phyloP scores from a whole-genome alignment of 805 yeast species.

The Cyberlindnera bimundalis region DNA sequence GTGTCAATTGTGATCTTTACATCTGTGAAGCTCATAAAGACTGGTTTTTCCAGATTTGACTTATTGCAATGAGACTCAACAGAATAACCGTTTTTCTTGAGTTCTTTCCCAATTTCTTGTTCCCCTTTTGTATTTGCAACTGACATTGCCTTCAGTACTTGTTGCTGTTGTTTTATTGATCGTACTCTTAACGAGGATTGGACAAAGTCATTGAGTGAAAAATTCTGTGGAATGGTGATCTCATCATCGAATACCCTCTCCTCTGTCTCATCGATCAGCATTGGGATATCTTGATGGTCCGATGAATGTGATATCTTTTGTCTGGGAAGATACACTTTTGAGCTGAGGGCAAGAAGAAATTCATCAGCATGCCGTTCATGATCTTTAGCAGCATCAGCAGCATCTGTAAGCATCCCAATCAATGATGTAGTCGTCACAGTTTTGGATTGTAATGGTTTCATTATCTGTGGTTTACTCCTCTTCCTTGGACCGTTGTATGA shows the following conservation, averaged over 20 bases:
- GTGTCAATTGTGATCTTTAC: conserved; percentile 7
- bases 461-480: background rate
- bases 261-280: conserved; percentile 7
- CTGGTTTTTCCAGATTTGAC: background rate
- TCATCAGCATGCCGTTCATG: conserved; percentile 9
- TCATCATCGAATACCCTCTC: conserved; percentile 7
- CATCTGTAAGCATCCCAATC: conserved; percentile 8
- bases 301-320: background rate
- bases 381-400: conserved; percentile 1
- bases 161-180: conserved; percentile 5
- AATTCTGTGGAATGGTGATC: conserved; percentile 7
- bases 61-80: background rate
- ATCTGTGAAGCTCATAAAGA: conserved; percentile 2
- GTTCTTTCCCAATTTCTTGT: background rate
- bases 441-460: background rate
- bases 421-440: conserved; percentile 5
- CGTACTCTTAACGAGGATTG: conserved; percentile 12
- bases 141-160: conserved; percentile 2
- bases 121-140: background rate
- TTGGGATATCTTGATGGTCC: conserved; percentile 1
- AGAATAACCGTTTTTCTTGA: conserved; percentile 1
- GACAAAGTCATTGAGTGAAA: conserved; percentile 8
- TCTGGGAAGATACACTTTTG: conserved; percentile 9
- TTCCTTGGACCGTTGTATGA: conserved; percentile 6
- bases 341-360: conserved; percentile 4